Conservation (phyloP, 495 filamentous ascomycete genomes). For the Penicillium salamii region DNA sequence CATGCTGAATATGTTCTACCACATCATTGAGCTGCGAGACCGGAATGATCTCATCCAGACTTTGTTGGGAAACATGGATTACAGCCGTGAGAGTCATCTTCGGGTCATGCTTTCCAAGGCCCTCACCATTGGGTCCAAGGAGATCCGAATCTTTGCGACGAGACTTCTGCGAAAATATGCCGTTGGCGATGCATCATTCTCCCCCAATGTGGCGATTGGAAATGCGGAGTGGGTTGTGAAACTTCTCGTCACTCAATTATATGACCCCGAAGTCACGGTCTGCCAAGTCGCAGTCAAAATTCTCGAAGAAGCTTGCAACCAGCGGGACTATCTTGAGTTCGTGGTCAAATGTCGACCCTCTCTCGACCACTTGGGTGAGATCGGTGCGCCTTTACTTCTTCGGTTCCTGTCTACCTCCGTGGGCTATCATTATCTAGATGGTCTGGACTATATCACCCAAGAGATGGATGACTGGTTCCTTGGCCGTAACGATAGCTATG, state of each 20-base stretch:
- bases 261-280: constrained; percentile 94
- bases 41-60: constrained; percentile 87
- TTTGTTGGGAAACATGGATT: constrained; percentile 87
- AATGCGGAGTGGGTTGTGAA: constrained; percentile 92
- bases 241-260: constrained; percentile 92
- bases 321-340: constrained; percentile 83
- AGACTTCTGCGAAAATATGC: constrained; percentile 82
- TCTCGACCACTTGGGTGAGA: constrained; percentile 93
- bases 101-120: constrained; percentile 91
- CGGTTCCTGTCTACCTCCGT: constrained; percentile 93
- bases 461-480: constrained; percentile 99
- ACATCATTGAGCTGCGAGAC: constrained; percentile 86
- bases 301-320: constrained; percentile 94
- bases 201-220: constrained; percentile 30
- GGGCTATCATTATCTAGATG: constrained; percentile 95
- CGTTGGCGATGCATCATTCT: constrained; percentile 33
- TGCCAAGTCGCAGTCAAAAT: constrained; percentile 96
- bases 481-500: constrained; percentile 92
- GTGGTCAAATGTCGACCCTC: constrained; percentile 96
- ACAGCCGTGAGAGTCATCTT: constrained; percentile 81
- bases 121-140: constrained; percentile 85
- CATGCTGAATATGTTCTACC: constrained; percentile 99
- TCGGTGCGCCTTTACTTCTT: constrained; percentile 88
- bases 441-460: constrained; percentile 94
- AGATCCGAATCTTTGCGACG: constrained; percentile 83